Base-by-base conservation (phyloP, 2,329 filamentous ascomycete genomes). In the Phialemonium atrogriseum region DNA sequence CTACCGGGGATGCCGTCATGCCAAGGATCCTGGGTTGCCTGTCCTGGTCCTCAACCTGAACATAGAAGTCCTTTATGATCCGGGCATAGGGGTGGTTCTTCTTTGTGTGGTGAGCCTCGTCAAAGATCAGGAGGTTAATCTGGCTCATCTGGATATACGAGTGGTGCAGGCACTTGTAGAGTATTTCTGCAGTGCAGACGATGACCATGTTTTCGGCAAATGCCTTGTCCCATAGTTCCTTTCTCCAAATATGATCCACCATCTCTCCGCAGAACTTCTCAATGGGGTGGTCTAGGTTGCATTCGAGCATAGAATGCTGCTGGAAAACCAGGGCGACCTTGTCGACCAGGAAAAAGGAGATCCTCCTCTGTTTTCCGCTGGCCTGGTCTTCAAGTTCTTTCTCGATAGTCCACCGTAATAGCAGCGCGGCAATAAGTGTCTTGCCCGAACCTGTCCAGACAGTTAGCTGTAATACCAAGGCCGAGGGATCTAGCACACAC, bases 71-170 rank as follows among this genome's bases (percentile, higher is more conserved):
- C 46, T 84, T 87, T 58, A 98, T 84, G 36, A 98, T 91, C 17
- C 76, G 72, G 13, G 89, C 85, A 50, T 94, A 98, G 0, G 85
- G 72, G 48, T 98, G 91, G 31, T 87, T 83, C 53, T 89, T 93
- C 58, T 98, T 98, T 1, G 89, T 78, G 49, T 96, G 91, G 48
- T 98, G 91, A 5, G 88, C 91, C 56, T 98, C 91, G 48, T 98
- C 91, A 43, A 98, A 94, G 37, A 96, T 78, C 22, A 98, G 65
- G 2, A 98, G 70, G 48, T 89, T 96, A 54, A 96, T 86, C 44
- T 83, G 75, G 12, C 74, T 63, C 62, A 98, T 94, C 8, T 58
- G 71, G 37, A 95, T 71, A 55, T 86, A 93, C 1, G 82, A 80
- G 46, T 82, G 81, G 41, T 79, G 72, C 3, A 98, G 69, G 44